Evolutionary conservation across 345 rosid genomes (phyloP), one percentile per base, ranked within the genome.

Genomic region (Sapria himalayana): DNA sequence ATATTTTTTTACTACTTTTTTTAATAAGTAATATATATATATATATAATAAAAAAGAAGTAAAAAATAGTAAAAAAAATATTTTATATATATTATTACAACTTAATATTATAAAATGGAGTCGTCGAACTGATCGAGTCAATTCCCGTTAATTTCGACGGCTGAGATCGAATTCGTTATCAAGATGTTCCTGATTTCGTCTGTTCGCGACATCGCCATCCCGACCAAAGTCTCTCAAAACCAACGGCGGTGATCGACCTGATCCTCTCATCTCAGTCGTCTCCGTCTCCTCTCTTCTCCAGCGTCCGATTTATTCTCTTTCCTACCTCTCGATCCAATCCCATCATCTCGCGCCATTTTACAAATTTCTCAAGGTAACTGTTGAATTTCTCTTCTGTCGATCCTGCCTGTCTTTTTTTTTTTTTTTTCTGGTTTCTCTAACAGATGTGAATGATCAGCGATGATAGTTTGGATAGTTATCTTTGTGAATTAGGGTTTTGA

Each of bases 221-320:
- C n/a, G n/a, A n/a, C n/a, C n/a, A n/a, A n/a, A n/a, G n/a, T n/a
- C n/a, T n/a, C n/a, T n/a, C n/a, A n/a, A 45, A 74, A 74, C 73
- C 47, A 71, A 74, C 89, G 82, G 89, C 64, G 76, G 29, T 66
- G 89, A 78, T 54, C 74, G 56, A 59, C 64, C 64, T 54, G 36
- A 43, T 41, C 35, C 33, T 58, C 56, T 44, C 64, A 80, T 80
- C 80, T 36, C 56, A 64, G 71, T 57, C 77, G 70, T 62, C 69
- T 63, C 76, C 60, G 23, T 19, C 62, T 66, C 61, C 58, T 61
- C 19, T 43, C 66, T 69, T 85, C 76, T 85, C 79, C 69, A 85
- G 84, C 96, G 96, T 85, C 81, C 81, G 94, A 85, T 85, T 64
- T 56, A 53, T 58, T 58, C 41, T 49, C 58, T 61, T 45, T 63